A percentile compares a stretch with the other conserved stretches of the same genome.
Evolutionary conservation across 1,139 yeast species (phyloP).

Genomic region (Geotrichum carabidarum): DNA sequence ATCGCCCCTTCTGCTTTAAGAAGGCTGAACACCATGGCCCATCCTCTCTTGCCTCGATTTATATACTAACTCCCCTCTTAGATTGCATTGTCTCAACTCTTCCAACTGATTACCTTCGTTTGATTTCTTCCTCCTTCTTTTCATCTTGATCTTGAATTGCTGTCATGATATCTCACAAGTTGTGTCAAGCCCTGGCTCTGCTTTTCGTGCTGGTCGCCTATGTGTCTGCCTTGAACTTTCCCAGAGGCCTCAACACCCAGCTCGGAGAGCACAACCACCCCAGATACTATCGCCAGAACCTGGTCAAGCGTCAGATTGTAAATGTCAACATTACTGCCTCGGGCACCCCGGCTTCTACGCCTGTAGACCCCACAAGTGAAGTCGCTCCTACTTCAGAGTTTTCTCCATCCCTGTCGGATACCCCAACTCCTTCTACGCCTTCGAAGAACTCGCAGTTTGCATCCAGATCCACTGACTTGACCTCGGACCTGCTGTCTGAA

Average conservation of each 20-base stretch:
- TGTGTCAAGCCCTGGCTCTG: slow-evolving; percentile 4
- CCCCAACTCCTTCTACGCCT: too few relatives aligned
- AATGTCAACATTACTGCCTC: slow-evolving; percentile 16
- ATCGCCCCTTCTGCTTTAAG: neutral
- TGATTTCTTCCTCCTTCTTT: neutral
- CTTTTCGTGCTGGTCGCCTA: slow-evolving; percentile 3
- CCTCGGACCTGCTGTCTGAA: too few relatives aligned
- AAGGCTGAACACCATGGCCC: neutral
- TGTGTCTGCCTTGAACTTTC: slow-evolving; percentile 11
- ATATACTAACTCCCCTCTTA: neutral
- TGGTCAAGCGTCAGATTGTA: slow-evolving; percentile 22
- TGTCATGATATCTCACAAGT: neutral
- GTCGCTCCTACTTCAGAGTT: too few relatives aligned
- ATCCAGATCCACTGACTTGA: too few relatives aligned
- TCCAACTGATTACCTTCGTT: neutral
- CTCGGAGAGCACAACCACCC: slow-evolving; percentile 17
- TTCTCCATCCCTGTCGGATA: too few relatives aligned
- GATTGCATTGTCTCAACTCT: neutral
- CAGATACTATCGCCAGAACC: slow-evolving; percentile 19
- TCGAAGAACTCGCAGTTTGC: too few relatives aligned
- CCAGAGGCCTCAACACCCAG: slow-evolving; percentile 5
- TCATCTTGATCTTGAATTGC: neutral
- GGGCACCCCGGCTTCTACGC: too few relatives aligned
- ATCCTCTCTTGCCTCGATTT: neutral
- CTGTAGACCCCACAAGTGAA: neutral